Evolutionary conservation across 768 basidiomycete genomes (phyloP), one percentile per base, ranked within the genome.

Genomic region (Phaeolepiota aurea): DNA sequence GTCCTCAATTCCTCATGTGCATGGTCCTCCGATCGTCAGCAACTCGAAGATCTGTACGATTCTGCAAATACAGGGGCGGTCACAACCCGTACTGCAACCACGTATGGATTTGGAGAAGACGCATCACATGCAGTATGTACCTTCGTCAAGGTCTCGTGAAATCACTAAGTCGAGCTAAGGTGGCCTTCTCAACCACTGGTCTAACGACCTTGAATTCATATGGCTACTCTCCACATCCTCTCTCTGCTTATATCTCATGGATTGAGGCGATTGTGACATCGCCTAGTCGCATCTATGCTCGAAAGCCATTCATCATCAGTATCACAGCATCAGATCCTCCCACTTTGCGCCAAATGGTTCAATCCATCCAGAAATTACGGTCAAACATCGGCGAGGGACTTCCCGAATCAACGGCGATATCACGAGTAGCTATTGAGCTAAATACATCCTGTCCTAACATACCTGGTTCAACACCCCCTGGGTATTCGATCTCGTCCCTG

Each of bases 371-470:
- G 52, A 51, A 40, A 2, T 66, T 88, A 9, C 77, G 86, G n/a
- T 22, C 46, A 13, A 60, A 57, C 38, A 50, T 60, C 13, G 47
- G 44, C 46, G 64, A 68, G 44, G 43, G 38, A 1, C 21, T 33
- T 21, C 15, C 47, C n/a, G 34, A 13, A 21, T 11, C 43, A 32
- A 36, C 30, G 20, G 38, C 41, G 31, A 47, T 53, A 40, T 57
- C 66, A 46, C 51, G 65, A 47, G 63, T 91, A 44, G 88, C 74
- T 11, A 61, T 89, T 50, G 89, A 92, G 58, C 66, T 91, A 53
- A 92, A 92, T 57, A 79, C 86, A 0, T 84, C 80, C 30, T 92
- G 89, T 48, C 89, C 89, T 3, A 92, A 92, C 54, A 83, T 90
- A 48, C 60, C 58, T 9, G 63, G 66, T 18, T 53, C 70, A 3